Evolutionary conservation across 2,329 filamentous ascomycete genomes (phyloP).

Genomic region (Talaromyces sp.): DNA sequence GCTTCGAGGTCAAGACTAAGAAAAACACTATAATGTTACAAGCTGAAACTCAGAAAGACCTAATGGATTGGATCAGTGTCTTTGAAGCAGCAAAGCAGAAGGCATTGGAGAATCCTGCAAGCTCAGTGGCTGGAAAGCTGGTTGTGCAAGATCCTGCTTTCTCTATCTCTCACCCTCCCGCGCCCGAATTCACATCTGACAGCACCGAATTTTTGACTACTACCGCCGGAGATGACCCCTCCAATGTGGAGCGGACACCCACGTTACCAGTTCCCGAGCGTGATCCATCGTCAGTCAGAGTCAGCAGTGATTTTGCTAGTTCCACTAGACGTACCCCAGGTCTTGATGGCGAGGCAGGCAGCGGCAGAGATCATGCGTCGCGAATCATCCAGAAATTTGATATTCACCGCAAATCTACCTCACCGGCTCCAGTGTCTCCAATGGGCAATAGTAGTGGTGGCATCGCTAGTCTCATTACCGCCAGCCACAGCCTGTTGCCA

Average conservation of each 20-base stretch:
- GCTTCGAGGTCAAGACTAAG: constrained; percentile 98
- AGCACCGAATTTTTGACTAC: constrained; percentile 62
- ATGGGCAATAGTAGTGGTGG: constrained; percentile 55
- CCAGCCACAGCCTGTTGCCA: constrained; percentile 74
- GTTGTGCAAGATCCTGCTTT: constrained; percentile 68
- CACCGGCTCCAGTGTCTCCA: constrained; percentile 51
- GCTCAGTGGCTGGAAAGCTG: constrained; percentile 42
- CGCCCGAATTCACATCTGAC: constrained; percentile 87
- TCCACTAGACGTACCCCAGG: constrained; percentile 46
- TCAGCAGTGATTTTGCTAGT: constrained; percentile 66
- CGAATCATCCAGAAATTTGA: constrained; percentile 92
- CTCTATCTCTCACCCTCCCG: constrained; percentile 80
- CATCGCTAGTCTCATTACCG: constrained; percentile 80
- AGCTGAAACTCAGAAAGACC: constrained; percentile 83
- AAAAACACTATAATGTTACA: constrained; percentile 85
- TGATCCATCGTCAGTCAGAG: constrained; percentile 57
- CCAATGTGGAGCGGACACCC: constrained; percentile 55
- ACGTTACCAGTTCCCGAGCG: constrained; percentile 63
- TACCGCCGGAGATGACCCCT: constrained; percentile 53
- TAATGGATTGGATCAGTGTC: constrained; percentile 91
- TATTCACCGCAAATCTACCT: constrained; percentile 70
- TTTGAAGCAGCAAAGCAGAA: constrained; percentile 93
- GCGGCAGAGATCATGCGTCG: constrained; percentile 73
- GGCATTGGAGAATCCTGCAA: constrained; percentile 70
- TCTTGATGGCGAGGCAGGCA: constrained; percentile 64